Evolutionary conservation across 306 rosid genomes (phyloP), one percentile per base, ranked within the genome.

Genomic region (Senna tora): DNA sequence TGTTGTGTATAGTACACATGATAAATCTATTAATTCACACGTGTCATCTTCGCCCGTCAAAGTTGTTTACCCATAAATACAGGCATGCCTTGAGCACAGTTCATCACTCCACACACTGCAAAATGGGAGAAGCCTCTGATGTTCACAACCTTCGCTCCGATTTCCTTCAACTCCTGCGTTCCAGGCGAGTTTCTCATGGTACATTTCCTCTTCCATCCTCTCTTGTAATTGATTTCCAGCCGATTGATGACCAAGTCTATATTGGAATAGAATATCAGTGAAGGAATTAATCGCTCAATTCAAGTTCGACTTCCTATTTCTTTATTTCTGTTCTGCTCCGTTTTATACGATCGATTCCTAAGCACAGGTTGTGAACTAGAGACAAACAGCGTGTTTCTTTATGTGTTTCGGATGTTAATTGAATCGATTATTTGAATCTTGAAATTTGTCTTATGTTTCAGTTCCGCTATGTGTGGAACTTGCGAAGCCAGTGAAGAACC

Each of bases 161-260:
- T 57, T 91, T 89, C 61, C 88, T 68, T 3, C 58, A 76, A 20
- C 71, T 89, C 22, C 80, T 91, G 45, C 73, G 79, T 57, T 75
- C 82, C 71, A 77, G 91, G 59, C 79, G 96, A 80, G 22, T 75
- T 6, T 16, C 19, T 16, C 82, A 82, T 83, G 94, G 94, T 86
- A 54, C 38, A 32, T 21, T 36, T 43, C 30, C 6, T 6, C 61
- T 50, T 53, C 9, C 8, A 4, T 9, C n/a, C 19, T 15, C 57
- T 33, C 25, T 25, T 25, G n/a, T n/a, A n/a, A 25, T 62, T 41
- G 17, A n/a, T 6, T 38, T 38, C n/a, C 67, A 21, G 12, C 45
- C 16, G 4, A 59, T 59, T 33, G 25, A 33, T 33, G 46, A 56
- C 14, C 63, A 57, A 30, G 41, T n/a, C n/a, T n/a, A n/a, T 57